phyloP scores from a whole-genome alignment of 768 basidiomycete species.

The Hebeloma cylindrosporum region DNA sequence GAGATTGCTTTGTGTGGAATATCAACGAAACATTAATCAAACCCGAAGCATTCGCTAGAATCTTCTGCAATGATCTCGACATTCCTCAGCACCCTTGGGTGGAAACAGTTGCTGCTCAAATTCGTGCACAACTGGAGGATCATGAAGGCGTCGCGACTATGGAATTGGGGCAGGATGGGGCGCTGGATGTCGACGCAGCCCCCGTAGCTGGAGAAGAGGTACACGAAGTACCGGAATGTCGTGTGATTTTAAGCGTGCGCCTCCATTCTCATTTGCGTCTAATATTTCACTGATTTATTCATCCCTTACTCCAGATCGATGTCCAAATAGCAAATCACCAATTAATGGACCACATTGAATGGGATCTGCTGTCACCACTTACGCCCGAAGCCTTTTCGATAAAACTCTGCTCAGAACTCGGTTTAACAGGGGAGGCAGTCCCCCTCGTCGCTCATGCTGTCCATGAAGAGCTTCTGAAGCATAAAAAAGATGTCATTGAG shows the following conservation, averaged over 20 bases:
- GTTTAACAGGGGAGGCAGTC: conserved; percentile 81
- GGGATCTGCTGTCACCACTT: conserved; percentile 93
- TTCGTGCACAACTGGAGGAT: conserved; percentile 89
- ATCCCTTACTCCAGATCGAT: conserved; percentile 68
- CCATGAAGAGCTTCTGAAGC: conserved; percentile 93
- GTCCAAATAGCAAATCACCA: conserved; percentile 93
- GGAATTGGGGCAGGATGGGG: conserved; percentile 66
- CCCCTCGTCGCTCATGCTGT: conserved; percentile 92
- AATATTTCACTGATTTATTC: conserved; percentile 1
- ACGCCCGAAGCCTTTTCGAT: conserved; percentile 85
- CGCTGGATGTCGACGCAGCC: conserved; percentile 44
- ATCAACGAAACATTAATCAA: conserved; percentile 83
- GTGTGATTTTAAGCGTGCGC: conserved; percentile 77
- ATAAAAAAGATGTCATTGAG: conserved; percentile 94
- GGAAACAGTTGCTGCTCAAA: conserved; percentile 81
- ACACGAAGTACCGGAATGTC: conserved; percentile 71
- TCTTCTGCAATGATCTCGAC: conserved; percentile 88
- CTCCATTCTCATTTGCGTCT: neutral
- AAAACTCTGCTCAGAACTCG: conserved; percentile 82
- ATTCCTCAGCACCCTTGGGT: conserved; percentile 66
- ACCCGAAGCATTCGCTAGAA: conserved; percentile 81
- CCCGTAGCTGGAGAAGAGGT: conserved; percentile 52
- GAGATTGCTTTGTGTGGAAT: conserved; percentile 97
- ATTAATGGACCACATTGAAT: conserved; percentile 94
- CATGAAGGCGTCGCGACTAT: conserved; percentile 79